phyloP scores from a whole-genome alignment of 306 rosid genomes.

The Quercus dentata region DNA sequence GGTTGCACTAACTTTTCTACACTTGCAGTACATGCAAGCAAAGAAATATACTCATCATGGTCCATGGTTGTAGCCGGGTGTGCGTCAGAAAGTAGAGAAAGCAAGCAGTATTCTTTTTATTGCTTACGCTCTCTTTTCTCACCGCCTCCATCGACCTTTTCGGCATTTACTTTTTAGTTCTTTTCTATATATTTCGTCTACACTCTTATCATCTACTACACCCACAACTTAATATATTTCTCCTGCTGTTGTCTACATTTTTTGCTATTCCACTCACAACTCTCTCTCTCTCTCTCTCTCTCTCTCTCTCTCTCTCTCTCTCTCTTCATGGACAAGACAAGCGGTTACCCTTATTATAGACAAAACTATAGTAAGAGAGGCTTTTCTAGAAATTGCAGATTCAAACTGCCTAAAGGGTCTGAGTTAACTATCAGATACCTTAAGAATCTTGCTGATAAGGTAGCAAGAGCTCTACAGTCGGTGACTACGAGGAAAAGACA shows the following conservation, averaged over 20 bases:
- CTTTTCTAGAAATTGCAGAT: conserved; percentile 14
- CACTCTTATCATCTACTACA: conserved; percentile 5
- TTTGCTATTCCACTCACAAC: conserved; percentile 3
- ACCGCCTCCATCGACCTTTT: conserved; percentile 43
- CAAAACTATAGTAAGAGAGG: conserved; percentile 22
- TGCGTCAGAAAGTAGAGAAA: conserved; percentile 14
- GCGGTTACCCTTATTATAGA: conserved; percentile 19
- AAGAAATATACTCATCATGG: background rate
- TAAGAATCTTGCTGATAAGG: conserved; percentile 55
- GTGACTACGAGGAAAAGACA: conserved; percentile 31
- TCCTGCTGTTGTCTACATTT: conserved; percentile 21
- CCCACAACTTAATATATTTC: background rate
- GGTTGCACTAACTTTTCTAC: conserved; percentile 21
- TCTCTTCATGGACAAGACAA: conserved; percentile 13
- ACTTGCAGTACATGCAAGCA: conserved; percentile 27
- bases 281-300: background rate
- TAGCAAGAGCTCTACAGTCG: conserved; percentile 42
- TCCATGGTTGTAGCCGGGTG: conserved; percentile 17
- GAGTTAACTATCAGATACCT: conserved; percentile 41
- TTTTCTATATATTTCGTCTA: conserved; percentile 4
- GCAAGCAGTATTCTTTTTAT: conserved; percentile 21
- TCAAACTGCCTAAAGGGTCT: conserved; percentile 31
- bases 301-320: conserved; percentile 9
- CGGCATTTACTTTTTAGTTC: conserved; percentile 10
- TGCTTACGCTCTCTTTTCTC: conserved; percentile 34